Base-by-base conservation (phyloP, 1,284 basidiomycete species). In the Cutaneotrichosporon curvatum region DNA sequence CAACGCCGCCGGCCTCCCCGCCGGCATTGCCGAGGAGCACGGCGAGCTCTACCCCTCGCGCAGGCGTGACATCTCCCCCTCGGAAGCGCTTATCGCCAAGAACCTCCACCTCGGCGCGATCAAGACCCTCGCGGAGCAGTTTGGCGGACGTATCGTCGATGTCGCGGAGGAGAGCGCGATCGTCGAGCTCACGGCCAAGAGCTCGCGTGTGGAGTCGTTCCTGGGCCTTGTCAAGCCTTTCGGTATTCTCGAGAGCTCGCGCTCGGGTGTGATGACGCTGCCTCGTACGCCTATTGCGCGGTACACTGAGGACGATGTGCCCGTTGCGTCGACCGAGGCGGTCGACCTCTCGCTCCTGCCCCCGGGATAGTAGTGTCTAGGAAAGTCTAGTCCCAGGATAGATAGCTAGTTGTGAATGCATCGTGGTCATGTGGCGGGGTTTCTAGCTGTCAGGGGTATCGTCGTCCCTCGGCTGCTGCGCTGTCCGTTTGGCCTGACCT, bases 201-300 rank as follows among this genome's bases (percentile, higher is more conserved):
- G 87, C 44, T 76, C 78, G 36, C 78, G 94, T 35, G 87, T 97
- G 42, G 87, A 98, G 65, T 89, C 90, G 16, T 97, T 98, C 77
- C 75, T 98, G 61, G 84, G 81, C 58, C 76, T 99, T 38, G 76
- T 98, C 57, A 84, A 91, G 67, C 94, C 94, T 5, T 99, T 94
- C 65, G 95, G 95, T 37, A 81, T 98, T 46, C 78, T 98, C 44
- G 94, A 97, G 74, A 85, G 87, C 38, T 88, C 91, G 18, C 75
- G 91, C 43, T 91, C 89, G 36, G 92, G 91, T 89, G 75, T 88
- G 39, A 96, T 96, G 91, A 89, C 87, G 20, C 92, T 96, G 83
- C 91, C 91, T 9, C 81, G 92, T 55, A 92, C 90, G 22, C 91
- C 91, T 3, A 85, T 95, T 61, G 75, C 79, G 22, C 68, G 76